Evolutionary conservation across 129 eudicot genomes (phyloP).

Genomic region (Chrysanthemum lavandulifolium): DNA sequence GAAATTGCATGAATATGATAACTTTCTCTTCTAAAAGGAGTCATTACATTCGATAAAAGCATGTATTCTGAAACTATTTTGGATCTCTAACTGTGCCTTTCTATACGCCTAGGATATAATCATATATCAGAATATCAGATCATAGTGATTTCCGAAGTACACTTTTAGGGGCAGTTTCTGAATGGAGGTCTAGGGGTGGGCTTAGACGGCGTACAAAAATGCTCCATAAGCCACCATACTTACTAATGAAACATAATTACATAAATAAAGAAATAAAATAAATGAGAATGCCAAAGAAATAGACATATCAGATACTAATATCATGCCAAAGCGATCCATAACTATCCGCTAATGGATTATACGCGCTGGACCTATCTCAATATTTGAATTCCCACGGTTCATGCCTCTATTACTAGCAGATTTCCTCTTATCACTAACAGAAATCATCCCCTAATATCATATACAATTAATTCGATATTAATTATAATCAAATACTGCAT

Average conservation of each 20-base stretch:
- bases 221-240: neutral
- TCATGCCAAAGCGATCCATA: neutral
- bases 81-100: no score
- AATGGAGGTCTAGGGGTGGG: neutral
- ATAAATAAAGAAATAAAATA: neutral
- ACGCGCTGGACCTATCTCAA: neutral
- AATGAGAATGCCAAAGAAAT: neutral
- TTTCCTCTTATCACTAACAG: neutral
- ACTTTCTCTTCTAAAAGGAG: no score
- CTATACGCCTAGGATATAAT: no score
- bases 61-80: no score
- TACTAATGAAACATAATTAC: neutral
- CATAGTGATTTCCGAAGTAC: neutral
- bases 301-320: neutral
- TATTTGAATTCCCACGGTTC: no score
- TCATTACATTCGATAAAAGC: no score
- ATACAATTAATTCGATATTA: neutral
- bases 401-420: neutral
- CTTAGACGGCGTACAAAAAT: constrained; percentile 1
- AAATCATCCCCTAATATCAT: neutral
- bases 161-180: neutral
- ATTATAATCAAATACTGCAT: neutral
- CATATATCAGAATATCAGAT: neutral
- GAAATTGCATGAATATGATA: no score
- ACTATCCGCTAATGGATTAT: neutral